phyloP scores from a whole-genome alignment of 768 basidiomycete genomes.

The Termitomyces sp. region DNA sequence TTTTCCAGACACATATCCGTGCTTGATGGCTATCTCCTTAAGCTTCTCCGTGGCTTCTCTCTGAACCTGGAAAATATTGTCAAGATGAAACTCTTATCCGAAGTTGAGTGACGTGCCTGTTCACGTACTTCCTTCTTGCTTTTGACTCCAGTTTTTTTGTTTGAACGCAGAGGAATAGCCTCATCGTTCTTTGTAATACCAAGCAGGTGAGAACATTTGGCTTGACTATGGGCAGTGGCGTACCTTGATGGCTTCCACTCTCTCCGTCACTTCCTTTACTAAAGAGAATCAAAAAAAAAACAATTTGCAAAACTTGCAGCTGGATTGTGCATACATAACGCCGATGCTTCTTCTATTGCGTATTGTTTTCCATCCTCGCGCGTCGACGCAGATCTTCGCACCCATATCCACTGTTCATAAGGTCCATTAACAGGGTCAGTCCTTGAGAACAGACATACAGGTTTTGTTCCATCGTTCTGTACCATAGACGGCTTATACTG shows the following conservation, averaged over 20 bases:
- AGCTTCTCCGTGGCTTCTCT: constrained; percentile 50
- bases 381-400: constrained; percentile 22
- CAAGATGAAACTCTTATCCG: not conserved
- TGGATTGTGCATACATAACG: constrained; percentile 29
- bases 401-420: constrained; percentile 62
- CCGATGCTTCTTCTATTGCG: constrained; percentile 42
- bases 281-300: not conserved
- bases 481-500: constrained; percentile 77
- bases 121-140: constrained; percentile 76
- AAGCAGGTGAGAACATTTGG: not conserved
- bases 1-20: constrained; percentile 58
- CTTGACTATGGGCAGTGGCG: constrained; percentile 1
- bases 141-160: constrained; percentile 65
- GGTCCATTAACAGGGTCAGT: not conserved
- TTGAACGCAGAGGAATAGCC: constrained; percentile 60
- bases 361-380: constrained; percentile 18
- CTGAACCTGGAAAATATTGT: constrained; percentile 40
- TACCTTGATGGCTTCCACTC: constrained; percentile 59
- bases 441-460: constrained; percentile 35
- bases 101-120: constrained; percentile 34
- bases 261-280: constrained; percentile 57
- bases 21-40: constrained; percentile 49
- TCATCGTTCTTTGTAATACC: constrained; percentile 44
- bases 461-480: constrained; percentile 70
- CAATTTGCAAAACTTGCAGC: not conserved